These are phyloP conservation scores for Exophiala spinifera DNA, from an alignment of 2,329 filamentous ascomycete genomes.

Conservation along the genomic window DNA sequence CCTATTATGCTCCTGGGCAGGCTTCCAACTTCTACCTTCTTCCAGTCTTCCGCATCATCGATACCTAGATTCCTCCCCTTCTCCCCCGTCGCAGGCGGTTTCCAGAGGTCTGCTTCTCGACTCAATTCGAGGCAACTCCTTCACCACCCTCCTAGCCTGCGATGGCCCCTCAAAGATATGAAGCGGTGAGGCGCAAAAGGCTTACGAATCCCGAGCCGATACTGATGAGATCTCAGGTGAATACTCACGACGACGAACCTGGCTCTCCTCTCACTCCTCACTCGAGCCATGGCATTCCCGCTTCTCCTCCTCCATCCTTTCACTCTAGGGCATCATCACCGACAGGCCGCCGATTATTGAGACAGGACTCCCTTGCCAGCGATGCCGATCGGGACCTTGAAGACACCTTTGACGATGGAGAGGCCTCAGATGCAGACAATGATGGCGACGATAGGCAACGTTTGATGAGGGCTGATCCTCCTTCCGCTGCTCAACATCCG, in stretches of 20 bases:
- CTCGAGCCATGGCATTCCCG: constrained; percentile 34
- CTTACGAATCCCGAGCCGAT: constrained; percentile 11
- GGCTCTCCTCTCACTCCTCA: constrained; percentile 29
- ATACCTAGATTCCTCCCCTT: constrained; percentile 1
- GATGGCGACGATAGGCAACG: constrained; percentile 83
- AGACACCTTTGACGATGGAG: constrained; percentile 86
- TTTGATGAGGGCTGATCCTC: constrained; percentile 67
- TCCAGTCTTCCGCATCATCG: constrained; percentile 3
- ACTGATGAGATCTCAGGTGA: constrained; percentile 36
- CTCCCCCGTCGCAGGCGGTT: neutral
- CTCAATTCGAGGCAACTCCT: neutral
- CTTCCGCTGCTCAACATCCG: constrained; percentile 16
- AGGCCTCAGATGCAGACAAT: constrained; percentile 65
- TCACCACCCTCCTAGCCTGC: constrained; percentile 15
- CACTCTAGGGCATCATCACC: constrained; percentile 76
- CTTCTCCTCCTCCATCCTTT: constrained; percentile 69
- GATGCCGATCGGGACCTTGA: constrained; percentile 77
- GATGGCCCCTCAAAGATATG: constrained; percentile 51
- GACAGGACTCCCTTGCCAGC: constrained; percentile 49
- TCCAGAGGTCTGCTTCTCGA: neutral
- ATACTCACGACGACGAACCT: constrained; percentile 41
- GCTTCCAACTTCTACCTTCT: constrained; percentile 10
- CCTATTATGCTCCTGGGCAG: neutral
- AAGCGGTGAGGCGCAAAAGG: constrained; percentile 40
- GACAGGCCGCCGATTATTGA: constrained; percentile 51